These are phyloP conservation scores for Epicoccum sorghinum DNA, from an alignment of 2,329 filamentous ascomycete genomes.

Conservation along the genomic window DNA sequence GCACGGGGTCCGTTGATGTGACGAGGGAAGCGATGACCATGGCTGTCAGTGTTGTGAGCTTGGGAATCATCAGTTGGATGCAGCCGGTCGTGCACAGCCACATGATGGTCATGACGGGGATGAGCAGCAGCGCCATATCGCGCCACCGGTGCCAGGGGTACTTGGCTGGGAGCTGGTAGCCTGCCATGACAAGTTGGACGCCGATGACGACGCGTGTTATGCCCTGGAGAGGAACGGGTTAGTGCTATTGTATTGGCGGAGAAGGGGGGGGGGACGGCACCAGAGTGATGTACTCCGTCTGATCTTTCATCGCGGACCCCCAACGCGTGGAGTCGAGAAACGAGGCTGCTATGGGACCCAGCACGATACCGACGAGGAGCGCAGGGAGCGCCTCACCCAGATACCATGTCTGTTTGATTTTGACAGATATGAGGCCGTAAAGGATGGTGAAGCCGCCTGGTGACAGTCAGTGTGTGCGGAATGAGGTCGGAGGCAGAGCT, in stretches of 20 bases:
- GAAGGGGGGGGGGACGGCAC: constrained; percentile 32
- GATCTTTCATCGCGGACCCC: constrained; percentile 42
- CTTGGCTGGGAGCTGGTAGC: constrained; percentile 65
- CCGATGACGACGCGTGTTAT: constrained; percentile 66
- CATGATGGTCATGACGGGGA: constrained; percentile 68
- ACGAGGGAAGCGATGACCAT: constrained; percentile 67
- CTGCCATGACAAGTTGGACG: constrained; percentile 67
- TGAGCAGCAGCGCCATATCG: constrained; percentile 61
- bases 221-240: constrained; percentile 37
- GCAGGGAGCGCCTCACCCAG: constrained; percentile 60
- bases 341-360: constrained; percentile 62
- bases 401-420: constrained; percentile 61
- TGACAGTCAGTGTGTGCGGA: neutral
- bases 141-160: constrained; percentile 59
- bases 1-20: constrained; percentile 67
- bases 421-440: constrained; percentile 59
- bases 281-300: constrained; percentile 50
- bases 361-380: constrained; percentile 58
- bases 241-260: neutral
- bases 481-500: neutral
- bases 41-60: constrained; percentile 55
- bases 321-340: constrained; percentile 56
- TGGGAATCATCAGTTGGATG: constrained; percentile 61
- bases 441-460: constrained; percentile 56
- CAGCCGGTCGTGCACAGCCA: constrained; percentile 65